A percentile compares a stretch with the other conserved stretches of the same genome.
These are phyloP conservation scores for Rhodotorula taiwanensis DNA, from an alignment of 768 basidiomycete genomes.

Conservation along the genomic window DNA sequence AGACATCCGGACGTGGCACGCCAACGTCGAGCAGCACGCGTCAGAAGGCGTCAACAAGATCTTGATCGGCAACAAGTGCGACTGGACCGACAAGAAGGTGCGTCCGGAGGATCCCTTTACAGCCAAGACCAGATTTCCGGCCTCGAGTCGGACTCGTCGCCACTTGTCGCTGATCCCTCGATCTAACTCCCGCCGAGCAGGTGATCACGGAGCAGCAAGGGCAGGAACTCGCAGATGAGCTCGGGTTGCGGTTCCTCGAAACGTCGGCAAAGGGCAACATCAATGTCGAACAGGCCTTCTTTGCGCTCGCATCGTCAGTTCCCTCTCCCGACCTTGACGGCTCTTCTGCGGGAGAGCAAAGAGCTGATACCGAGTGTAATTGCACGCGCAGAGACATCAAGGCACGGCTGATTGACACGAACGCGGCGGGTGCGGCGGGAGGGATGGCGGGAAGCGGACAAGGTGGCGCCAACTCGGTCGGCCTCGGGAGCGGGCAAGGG, in stretches of 20 bases:
- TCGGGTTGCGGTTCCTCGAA: conserved; percentile 95
- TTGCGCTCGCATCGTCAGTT: conserved; percentile 82
- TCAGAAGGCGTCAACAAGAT: conserved; percentile 99
- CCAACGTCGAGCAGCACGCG: conserved; percentile 96
- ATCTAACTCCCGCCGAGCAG: not conserved
- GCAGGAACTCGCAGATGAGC: conserved; percentile 79
- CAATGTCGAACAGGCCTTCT: conserved; percentile 97
- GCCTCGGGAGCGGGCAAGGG: conserved; percentile 9
- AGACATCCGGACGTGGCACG: conserved; percentile 98
- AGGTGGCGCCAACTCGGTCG: conserved; percentile 14
- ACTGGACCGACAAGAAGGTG: conserved; percentile 86
- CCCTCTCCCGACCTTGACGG: not conserved
- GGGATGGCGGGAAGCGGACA: conserved; percentile 7
- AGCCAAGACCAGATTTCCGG: too few species aligned
- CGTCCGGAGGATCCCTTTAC: not conserved
- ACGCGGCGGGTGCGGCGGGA: conserved; percentile 42
- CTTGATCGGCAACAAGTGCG: conserved; percentile 96
- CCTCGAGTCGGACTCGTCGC: too few species aligned
- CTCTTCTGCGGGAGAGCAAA: not conserved
- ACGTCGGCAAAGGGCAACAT: conserved; percentile 96
- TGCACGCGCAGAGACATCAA: conserved; percentile 73
- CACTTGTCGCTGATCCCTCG: not conserved
- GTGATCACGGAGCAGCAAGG: conserved; percentile 88
- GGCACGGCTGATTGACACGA: conserved; percentile 86
- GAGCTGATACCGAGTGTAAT: not conserved